Percentiles rank a stretch among this genome's conserved stretches.
phyloP scores from a whole-genome alignment of 345 rosid genomes.

The Dipteronia sinensis region DNA sequence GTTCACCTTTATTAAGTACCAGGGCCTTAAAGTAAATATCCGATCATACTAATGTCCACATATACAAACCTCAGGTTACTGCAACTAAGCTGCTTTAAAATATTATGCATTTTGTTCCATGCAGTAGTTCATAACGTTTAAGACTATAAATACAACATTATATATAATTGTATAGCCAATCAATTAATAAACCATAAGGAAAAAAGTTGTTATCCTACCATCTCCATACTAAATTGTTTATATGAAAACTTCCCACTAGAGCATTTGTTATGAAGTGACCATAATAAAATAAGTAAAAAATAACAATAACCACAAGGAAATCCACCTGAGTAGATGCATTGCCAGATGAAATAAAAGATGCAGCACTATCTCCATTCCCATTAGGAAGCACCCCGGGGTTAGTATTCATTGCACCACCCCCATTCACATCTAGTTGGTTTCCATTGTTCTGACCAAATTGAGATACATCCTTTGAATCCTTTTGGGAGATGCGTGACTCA shows the following conservation, averaged over 20 bases:
- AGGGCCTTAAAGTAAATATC: not conserved
- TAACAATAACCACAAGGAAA: not conserved
- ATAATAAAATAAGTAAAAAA: not conserved
- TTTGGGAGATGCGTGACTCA: constrained; percentile 51
- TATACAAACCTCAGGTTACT: not conserved
- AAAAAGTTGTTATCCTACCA: not conserved
- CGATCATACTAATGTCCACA: not conserved
- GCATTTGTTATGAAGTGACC: not conserved
- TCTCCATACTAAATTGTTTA: not conserved
- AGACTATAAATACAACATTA: not conserved
- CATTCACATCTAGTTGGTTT: constrained; percentile 56
- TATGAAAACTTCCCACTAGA: not conserved
- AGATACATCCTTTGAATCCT: constrained; percentile 49
- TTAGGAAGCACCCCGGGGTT: constrained; percentile 40
- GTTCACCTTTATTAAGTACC: not conserved
- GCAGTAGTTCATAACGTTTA: not conserved
- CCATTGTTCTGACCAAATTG: constrained; percentile 59
- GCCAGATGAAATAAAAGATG: constrained; percentile 50
- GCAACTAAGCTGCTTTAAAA: not conserved
- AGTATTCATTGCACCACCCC: constrained; percentile 35
- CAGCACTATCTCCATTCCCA: constrained; percentile 53
- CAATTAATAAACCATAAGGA: not conserved
- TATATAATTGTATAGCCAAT: not conserved
- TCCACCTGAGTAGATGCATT: constrained; percentile 58
- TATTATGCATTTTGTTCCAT: not conserved